Evolutionary conservation across 2,329 filamentous ascomycete genomes (phyloP), one percentile per base, ranked within the genome.

Genomic region (Pseudogymnoascus sp.): DNA sequence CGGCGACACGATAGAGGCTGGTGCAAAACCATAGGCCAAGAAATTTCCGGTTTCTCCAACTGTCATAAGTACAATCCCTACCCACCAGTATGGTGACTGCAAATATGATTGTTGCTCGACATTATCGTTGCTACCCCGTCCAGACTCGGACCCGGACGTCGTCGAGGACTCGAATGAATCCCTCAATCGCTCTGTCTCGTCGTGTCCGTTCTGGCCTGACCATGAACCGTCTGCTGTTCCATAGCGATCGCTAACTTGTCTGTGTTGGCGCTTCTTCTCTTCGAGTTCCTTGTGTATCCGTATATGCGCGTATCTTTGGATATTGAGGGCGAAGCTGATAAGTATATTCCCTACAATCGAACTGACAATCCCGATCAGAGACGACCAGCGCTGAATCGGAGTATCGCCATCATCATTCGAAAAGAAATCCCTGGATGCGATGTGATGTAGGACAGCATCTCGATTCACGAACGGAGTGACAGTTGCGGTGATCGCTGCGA

Each of bases 11-110:
- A 99, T 97, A 12, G 94, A 97, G 6, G 94, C 94, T 3, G 94
- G 94, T 30, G 94, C 94, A 73, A 99, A 99, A 22, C 94, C 94
- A 71, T 99, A 99, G 0, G 94, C 94, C 65, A 99, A 78, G 71
- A 99, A 99, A 73, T 99, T 99, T 59, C 94, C 94, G 71, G 89
- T 88, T 77, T 99, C 94, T 62, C 94, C 94, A 22, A 96, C 77
- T 0, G 87, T 91, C 84, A 99, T 99, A 63, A 99, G 80, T 14
- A 95, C 82, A 66, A 97, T 93, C 18, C 94, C 94, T 33, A 87
- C 77, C 94, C 94, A 99, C 94, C 94, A 99, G 71, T 94, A 97
- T 1, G 92, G 91, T 36, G 92, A 96, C 65, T 85, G 86, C 63
- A 99, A 82, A 74, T 99, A 99, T 30, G 86, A 70, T 61, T 79